These are phyloP conservation scores for Tetrapyrgos nigripes DNA, from an alignment of 1,284 basidiomycete species.

Conservation along the genomic window DNA sequence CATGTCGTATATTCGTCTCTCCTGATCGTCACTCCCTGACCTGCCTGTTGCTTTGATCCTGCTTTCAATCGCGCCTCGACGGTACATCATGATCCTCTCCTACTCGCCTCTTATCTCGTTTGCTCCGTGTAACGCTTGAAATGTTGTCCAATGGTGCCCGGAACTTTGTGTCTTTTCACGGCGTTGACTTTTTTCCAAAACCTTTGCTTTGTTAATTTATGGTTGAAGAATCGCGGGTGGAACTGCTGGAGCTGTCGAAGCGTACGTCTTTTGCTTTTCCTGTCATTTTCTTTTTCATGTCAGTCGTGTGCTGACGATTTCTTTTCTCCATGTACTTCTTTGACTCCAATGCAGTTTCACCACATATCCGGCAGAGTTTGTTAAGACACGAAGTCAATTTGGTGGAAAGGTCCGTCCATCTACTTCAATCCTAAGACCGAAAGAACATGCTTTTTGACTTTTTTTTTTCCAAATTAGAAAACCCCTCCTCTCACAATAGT, in stretches of 20 bases:
- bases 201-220: not conserved
- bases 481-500: slow-evolving; percentile 75
- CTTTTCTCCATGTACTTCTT: not conserved
- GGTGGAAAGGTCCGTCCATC: slow-evolving; percentile 73
- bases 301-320: not conserved
- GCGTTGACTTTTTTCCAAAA: too few species aligned
- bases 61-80: too few species aligned
- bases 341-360: slow-evolving; percentile 69
- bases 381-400: slow-evolving; percentile 88
- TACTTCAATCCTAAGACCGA: not conserved
- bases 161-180: too few species aligned
- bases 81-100: not conserved
- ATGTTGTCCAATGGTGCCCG: too few species aligned
- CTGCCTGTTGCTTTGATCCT: too few species aligned
- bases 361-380: slow-evolving; percentile 93
- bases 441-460: too few species aligned
- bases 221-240: slow-evolving; percentile 76
- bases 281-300: slow-evolving; percentile 33
- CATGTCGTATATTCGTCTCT: too few species aligned
- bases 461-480: slow-evolving; percentile 56
- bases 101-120: not conserved
- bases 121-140: too few species aligned
- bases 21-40: too few species aligned
- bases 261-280: slow-evolving; percentile 46
- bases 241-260: slow-evolving; percentile 94